Percentiles rank a stretch among this genome's conserved stretches.
These are phyloP conservation scores for Dichotomocladium elegans DNA, from an alignment of 371 early-diverging fungal genomes.

Conservation along the genomic window DNA sequence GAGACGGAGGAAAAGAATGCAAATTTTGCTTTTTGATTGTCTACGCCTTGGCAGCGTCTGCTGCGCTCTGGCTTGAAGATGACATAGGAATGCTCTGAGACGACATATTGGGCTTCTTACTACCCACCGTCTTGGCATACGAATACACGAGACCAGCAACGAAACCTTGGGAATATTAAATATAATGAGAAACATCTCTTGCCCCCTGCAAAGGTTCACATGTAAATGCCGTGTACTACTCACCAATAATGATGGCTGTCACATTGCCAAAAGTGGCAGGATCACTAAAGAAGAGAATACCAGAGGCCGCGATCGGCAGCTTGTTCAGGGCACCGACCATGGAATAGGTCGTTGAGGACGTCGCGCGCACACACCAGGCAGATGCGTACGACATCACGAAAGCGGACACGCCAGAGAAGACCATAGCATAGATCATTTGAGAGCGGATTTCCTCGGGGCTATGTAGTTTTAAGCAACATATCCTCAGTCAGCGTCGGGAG, in stretches of 20 bases:
- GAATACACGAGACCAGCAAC: constrained; percentile 81
- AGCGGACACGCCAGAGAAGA: constrained; percentile 84
- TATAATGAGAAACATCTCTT: background rate
- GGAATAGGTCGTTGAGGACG: constrained; percentile 95
- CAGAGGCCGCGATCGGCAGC: constrained; percentile 92
- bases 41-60: constrained; percentile 26
- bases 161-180: constrained; percentile 51
- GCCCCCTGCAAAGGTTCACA: background rate
- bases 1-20: background rate
- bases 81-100: constrained; percentile 39
- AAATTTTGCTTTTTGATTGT: background rate
- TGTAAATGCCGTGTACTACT: background rate
- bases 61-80: constrained; percentile 27
- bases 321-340: constrained; percentile 99
- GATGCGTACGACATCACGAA: constrained; percentile 92
- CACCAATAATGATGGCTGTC: constrained; percentile 72
- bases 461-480: constrained; percentile 1
- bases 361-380: constrained; percentile 94
- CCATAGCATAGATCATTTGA: constrained; percentile 64
- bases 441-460: constrained; percentile 50
- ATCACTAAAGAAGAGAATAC: constrained; percentile 93
- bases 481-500: background rate
- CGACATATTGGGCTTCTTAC: constrained; percentile 30
- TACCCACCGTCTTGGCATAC: constrained; percentile 53
- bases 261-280: constrained; percentile 78